Evolutionary conservation across 2,329 filamentous ascomycete genomes (phyloP).

Genomic region (Ophiostoma perfectum): DNA sequence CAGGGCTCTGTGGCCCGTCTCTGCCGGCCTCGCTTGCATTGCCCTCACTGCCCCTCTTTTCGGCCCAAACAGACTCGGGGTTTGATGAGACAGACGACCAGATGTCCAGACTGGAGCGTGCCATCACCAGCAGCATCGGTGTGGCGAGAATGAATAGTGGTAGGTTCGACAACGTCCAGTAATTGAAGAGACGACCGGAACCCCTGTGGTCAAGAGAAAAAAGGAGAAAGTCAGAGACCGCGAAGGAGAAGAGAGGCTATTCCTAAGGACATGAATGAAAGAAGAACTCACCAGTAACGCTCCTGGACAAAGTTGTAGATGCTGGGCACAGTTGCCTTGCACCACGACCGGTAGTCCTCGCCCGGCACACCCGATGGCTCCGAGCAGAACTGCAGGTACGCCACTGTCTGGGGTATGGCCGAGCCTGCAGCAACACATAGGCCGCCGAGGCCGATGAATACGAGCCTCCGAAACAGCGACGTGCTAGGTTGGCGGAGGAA

Average conservation of each 20-base stretch:
- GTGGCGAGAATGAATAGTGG: conserved; percentile 80
- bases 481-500: conserved; percentile 34
- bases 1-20: background rate
- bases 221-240: background rate
- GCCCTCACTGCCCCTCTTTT: conserved; percentile 10
- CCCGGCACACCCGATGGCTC: conserved; percentile 27
- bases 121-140: conserved; percentile 67
- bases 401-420: conserved; percentile 65
- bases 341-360: conserved; percentile 62
- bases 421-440: conserved; percentile 62
- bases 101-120: conserved; percentile 52
- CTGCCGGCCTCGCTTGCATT: background rate
- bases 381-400: conserved; percentile 66
- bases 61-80: background rate
- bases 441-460: conserved; percentile 61
- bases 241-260: no score
- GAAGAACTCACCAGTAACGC: conserved; percentile 71
- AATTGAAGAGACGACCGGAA: conserved; percentile 69
- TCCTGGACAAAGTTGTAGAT: conserved; percentile 88
- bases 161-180: conserved; percentile 83
- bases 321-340: conserved; percentile 64
- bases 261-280: background rate
- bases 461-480: conserved; percentile 46
- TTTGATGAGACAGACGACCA: background rate
- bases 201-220: conserved; percentile 71